These are phyloP conservation scores for Tympanopsis confertula DNA, from an alignment of 2,329 filamentous ascomycete genomes.

Conservation along the genomic window DNA sequence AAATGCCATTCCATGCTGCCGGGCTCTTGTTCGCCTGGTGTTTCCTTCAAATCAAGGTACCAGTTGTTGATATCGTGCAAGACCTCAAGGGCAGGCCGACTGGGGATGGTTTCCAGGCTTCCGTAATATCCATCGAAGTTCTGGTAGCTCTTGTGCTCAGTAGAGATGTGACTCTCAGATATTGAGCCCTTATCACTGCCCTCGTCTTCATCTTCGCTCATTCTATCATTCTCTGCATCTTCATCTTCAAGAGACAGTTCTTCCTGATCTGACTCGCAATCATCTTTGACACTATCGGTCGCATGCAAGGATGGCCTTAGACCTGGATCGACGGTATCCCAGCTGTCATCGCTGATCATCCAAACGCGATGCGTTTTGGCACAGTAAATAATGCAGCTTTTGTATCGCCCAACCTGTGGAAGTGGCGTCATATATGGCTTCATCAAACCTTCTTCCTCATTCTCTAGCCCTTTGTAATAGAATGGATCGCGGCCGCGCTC, in stretches of 20 bases:
- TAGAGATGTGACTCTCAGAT: slow-evolving; percentile 1
- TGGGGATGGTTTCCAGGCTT: slow-evolving; percentile 4
- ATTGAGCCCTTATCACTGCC: background rate
- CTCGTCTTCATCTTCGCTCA: background rate
- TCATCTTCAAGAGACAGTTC: slow-evolving; percentile 2
- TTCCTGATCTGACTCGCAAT: background rate
- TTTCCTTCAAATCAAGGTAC: slow-evolving; percentile 8
- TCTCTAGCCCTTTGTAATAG: slow-evolving; percentile 5
- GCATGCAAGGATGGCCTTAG: background rate
- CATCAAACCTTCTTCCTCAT: slow-evolving; percentile 11
- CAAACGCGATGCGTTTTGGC: slow-evolving; percentile 11
- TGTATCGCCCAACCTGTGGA: slow-evolving; percentile 11
- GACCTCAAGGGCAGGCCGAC: slow-evolving; percentile 4
- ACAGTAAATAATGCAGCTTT: slow-evolving; percentile 13
- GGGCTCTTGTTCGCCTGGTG: slow-evolving; percentile 5
- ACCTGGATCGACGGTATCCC: slow-evolving; percentile 3
- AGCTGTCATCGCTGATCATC: slow-evolving; percentile 6
- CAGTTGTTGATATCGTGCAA: slow-evolving; percentile 9
- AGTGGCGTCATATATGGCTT: slow-evolving; percentile 16
- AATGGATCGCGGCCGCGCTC: slow-evolving; percentile 7
- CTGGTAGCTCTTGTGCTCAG: slow-evolving; percentile 1
- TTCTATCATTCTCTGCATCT: background rate
- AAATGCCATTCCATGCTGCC: slow-evolving; percentile 2
- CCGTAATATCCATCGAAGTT: slow-evolving; percentile 2
- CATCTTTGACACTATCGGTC: background rate